A percentile compares a stretch with the other conserved stretches of the same genome.
These are phyloP conservation scores for Ophiosphaerella narmari DNA, from an alignment of 2,329 filamentous ascomycete species.

Conservation along the genomic window DNA sequence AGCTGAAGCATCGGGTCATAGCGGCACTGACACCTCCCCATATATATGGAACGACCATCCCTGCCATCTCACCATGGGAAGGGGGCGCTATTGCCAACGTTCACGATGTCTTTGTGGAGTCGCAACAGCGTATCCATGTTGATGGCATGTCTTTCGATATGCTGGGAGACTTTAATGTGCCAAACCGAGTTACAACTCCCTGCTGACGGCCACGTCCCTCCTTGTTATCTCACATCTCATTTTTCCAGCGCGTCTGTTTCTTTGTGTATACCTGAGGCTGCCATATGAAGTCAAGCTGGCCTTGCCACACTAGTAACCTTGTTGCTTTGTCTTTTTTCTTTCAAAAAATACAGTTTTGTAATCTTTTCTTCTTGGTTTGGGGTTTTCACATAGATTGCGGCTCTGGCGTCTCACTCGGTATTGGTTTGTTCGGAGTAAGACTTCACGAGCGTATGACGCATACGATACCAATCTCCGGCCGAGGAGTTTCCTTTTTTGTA, in stretches of 20 bases:
- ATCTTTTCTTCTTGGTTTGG: slow-evolving; percentile 12
- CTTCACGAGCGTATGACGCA: slow-evolving; percentile 32
- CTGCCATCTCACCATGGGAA: slow-evolving; percentile 42
- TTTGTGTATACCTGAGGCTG: slow-evolving; percentile 13
- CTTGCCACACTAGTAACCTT: slow-evolving; percentile 18
- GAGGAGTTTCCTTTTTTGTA: slow-evolving; percentile 5
- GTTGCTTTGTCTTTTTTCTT: slow-evolving; percentile 6
- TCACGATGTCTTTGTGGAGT: slow-evolving; percentile 39
- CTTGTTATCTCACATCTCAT: slow-evolving; percentile 4
- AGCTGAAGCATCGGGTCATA: slow-evolving; percentile 34
- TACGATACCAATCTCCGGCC: slow-evolving; percentile 15
- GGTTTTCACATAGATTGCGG: slow-evolving; percentile 15
- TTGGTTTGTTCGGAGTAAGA: slow-evolving; percentile 11
- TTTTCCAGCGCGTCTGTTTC: slow-evolving; percentile 18
- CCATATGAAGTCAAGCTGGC: slow-evolving; percentile 28
- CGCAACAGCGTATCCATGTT: slow-evolving; percentile 38
- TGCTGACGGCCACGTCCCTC: slow-evolving; percentile 15
- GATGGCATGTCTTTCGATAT: slow-evolving; percentile 46
- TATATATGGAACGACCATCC: slow-evolving; percentile 24
- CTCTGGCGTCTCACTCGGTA: neutral
- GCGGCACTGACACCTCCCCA: slow-evolving; percentile 37
- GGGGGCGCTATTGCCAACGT: slow-evolving; percentile 33
- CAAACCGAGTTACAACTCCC: slow-evolving; percentile 30
- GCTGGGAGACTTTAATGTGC: slow-evolving; percentile 32
- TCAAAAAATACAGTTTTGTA: slow-evolving; percentile 22